These are phyloP conservation scores for Abelmoschus esculentus DNA, from an alignment of 345 rosid species.

Conservation along the genomic window DNA sequence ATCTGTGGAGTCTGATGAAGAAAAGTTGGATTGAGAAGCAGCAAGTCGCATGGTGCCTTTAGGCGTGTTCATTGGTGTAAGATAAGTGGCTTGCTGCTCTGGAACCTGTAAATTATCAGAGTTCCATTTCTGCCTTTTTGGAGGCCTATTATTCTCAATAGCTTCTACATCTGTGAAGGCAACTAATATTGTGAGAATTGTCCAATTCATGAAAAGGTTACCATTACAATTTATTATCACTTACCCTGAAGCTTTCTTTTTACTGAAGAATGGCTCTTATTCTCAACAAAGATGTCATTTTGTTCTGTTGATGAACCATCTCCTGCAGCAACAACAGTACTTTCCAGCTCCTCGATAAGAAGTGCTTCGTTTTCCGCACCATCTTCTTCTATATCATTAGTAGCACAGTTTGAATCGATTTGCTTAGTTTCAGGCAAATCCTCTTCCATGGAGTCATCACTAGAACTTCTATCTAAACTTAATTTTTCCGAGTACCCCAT, in stretches of 20 bases:
- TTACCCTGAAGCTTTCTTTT: constrained; percentile 82
- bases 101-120: constrained; percentile 53
- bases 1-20: constrained; percentile 53
- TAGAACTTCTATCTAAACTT: too few relatives aligned
- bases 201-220: not conserved
- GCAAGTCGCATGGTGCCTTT: constrained; percentile 20
- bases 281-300: constrained; percentile 32
- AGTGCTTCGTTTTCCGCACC: constrained; percentile 35
- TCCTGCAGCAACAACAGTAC: constrained; percentile 38
- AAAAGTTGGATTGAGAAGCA: constrained; percentile 42
- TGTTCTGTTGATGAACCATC: constrained; percentile 31
- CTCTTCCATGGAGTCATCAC: too few relatives aligned
- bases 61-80: not conserved
- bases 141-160: constrained; percentile 46
- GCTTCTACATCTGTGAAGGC: constrained; percentile 16
- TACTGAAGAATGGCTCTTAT: constrained; percentile 38
- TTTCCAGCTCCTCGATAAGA: constrained; percentile 34
- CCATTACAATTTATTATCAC: constrained; percentile 1
- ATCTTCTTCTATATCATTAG: constrained; percentile 37
- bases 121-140: constrained; percentile 85
- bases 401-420: not conserved
- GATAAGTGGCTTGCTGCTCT: constrained; percentile 44
- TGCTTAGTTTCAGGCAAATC: too few relatives aligned
- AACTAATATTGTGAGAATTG: not conserved
- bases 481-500: too few relatives aligned